A percentile compares a stretch with the other conserved stretches of the same genome.
phyloP scores from a whole-genome alignment of 192 early-diverging fungal species.

The Backusella parvicylindrica region DNA sequence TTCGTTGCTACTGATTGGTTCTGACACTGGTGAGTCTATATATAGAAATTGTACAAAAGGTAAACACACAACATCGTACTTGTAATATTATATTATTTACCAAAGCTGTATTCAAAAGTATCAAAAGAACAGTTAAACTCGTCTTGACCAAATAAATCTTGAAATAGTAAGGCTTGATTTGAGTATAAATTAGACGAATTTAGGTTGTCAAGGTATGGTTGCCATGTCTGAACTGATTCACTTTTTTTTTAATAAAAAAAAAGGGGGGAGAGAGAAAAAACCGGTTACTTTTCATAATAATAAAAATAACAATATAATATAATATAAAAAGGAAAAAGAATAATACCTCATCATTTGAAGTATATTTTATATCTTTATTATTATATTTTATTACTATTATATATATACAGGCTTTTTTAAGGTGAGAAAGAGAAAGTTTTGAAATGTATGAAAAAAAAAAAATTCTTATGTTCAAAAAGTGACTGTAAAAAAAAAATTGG shows the following conservation, averaged over 20 bases:
- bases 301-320: background rate
- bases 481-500: background rate
- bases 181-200: slow-evolving; percentile 1
- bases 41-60: background rate
- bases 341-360: background rate
- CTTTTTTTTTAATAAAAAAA: background rate
- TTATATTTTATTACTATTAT: background rate
- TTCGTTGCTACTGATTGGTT: background rate
- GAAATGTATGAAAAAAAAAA: background rate
- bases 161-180: background rate
- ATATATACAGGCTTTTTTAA: background rate
- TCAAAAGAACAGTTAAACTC: slow-evolving; percentile 1
- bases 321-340: background rate
- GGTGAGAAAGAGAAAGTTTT: background rate
- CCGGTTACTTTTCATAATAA: background rate
- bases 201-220: background rate
- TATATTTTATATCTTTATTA: background rate
- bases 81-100: background rate
- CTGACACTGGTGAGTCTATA: background rate
- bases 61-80: background rate
- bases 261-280: background rate
- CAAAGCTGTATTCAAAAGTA: background rate
- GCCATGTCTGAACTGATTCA: background rate
- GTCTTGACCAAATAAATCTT: background rate
- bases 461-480: background rate